These are phyloP conservation scores for Hypoxylon sp. DNA, from an alignment of 2,329 filamentous ascomycete genomes.

Conservation along the genomic window DNA sequence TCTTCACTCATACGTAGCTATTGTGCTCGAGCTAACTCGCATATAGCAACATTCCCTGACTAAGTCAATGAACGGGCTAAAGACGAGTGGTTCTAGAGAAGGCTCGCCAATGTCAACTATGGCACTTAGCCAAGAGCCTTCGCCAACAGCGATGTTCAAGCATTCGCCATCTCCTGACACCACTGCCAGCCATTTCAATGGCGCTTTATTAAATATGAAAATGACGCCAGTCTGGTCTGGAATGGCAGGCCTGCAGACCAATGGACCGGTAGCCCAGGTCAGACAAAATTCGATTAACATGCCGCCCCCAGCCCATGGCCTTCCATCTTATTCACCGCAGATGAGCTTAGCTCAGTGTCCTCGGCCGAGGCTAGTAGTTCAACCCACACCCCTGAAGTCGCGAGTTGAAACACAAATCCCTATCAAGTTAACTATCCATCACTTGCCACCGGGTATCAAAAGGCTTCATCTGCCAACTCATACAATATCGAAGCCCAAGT, in stretches of 20 bases:
- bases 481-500: slow-evolving; percentile 94
- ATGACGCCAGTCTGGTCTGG: slow-evolving; percentile 58
- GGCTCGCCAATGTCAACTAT: slow-evolving; percentile 69
- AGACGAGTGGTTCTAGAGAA: slow-evolving; percentile 66
- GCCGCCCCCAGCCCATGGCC: slow-evolving; percentile 33
- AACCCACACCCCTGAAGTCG: slow-evolving; percentile 83
- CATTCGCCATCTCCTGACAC: slow-evolving; percentile 64
- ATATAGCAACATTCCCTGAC: slow-evolving; percentile 66
- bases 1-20: not conserved
- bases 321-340: slow-evolving; percentile 42
- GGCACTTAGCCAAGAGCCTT: slow-evolving; percentile 67
- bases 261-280: slow-evolving; percentile 20
- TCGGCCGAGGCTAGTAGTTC: slow-evolving; percentile 68
- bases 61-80: slow-evolving; percentile 66
- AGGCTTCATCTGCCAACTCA: slow-evolving; percentile 89
- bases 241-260: slow-evolving; percentile 32
- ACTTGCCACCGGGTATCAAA: slow-evolving; percentile 81
- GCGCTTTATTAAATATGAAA: slow-evolving; percentile 40
- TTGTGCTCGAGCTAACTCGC: slow-evolving; percentile 49
- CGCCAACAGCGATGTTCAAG: slow-evolving; percentile 64
- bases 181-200: slow-evolving; percentile 58
- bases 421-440: slow-evolving; percentile 83
- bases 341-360: slow-evolving; percentile 29
- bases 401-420: slow-evolving; percentile 97
- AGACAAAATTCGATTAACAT: slow-evolving; percentile 42